Evolutionary conservation across 2,329 filamentous ascomycete genomes (phyloP).

Genomic region (Botrytis squamosa): DNA sequence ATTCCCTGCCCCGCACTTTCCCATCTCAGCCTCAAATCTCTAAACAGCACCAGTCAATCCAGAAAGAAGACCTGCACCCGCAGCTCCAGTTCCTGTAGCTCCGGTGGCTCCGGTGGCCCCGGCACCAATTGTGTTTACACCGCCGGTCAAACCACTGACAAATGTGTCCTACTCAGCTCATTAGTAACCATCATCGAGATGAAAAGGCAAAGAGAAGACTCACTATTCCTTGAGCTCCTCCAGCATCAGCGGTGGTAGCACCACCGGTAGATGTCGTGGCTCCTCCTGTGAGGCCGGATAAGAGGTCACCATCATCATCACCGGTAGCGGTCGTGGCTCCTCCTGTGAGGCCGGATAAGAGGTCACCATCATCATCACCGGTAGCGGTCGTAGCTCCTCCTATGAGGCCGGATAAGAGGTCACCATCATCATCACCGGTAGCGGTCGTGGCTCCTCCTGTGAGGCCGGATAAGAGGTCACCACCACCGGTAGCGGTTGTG

Average conservation of each 20-base stretch:
- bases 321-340: not conserved
- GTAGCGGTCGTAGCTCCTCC: not conserved
- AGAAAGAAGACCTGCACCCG: not conserved
- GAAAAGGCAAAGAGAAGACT: not conserved
- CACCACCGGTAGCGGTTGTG: not conserved
- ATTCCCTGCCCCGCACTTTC: not conserved
- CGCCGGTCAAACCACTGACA: not conserved
- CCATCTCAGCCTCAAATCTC: not conserved
- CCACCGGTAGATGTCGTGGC: too few species aligned
- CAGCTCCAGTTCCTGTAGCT: not conserved
- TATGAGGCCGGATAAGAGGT: not conserved
- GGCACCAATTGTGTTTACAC: not conserved
- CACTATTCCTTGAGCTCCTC: not conserved
- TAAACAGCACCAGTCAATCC: not conserved
- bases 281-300: not conserved
- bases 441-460: not conserved
- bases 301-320: not conserved
- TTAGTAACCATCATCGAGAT: not conserved
- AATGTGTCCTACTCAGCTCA: not conserved
- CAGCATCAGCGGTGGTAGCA: not conserved
- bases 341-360: not conserved
- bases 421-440: not conserved
- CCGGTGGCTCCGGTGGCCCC: not conserved
- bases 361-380: not conserved
- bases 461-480: not conserved